phyloP scores from a whole-genome alignment of 257 asterid genomes.

The Capsicum rhomboideum region DNA sequence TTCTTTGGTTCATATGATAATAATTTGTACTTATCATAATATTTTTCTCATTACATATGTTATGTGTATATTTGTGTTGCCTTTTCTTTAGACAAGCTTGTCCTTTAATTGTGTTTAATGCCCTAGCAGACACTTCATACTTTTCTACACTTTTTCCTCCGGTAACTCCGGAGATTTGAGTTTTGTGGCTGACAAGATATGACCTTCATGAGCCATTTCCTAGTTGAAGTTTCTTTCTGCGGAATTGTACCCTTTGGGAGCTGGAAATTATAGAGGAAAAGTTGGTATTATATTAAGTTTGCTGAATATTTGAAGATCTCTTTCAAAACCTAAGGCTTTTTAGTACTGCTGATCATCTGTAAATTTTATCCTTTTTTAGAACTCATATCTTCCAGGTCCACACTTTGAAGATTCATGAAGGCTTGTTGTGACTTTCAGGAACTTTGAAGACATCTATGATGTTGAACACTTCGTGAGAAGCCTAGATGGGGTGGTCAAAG shows the following conservation, averaged over 20 bases:
- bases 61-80: neutral
- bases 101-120: neutral
- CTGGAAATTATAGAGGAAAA: neutral
- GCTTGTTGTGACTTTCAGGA: slow-evolving; percentile 34
- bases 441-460: slow-evolving; percentile 62
- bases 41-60: neutral
- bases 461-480: slow-evolving; percentile 48
- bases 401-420: neutral
- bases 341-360: neutral
- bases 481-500: slow-evolving; percentile 77
- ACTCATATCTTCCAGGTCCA: neutral
- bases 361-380: neutral
- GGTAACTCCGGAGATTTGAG: neutral
- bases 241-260: neutral
- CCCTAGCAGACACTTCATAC: neutral
- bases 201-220: neutral
- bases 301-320: neutral
- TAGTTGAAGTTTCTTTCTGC: neutral
- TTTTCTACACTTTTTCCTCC: neutral
- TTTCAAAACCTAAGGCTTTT: neutral
- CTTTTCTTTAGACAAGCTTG: neutral
- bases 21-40: neutral
- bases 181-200: too few species aligned
- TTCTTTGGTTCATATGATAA: neutral
- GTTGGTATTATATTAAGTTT: neutral